Conservation (phyloP, 495 filamentous ascomycete species). For the Aspergillus diversus region DNA sequence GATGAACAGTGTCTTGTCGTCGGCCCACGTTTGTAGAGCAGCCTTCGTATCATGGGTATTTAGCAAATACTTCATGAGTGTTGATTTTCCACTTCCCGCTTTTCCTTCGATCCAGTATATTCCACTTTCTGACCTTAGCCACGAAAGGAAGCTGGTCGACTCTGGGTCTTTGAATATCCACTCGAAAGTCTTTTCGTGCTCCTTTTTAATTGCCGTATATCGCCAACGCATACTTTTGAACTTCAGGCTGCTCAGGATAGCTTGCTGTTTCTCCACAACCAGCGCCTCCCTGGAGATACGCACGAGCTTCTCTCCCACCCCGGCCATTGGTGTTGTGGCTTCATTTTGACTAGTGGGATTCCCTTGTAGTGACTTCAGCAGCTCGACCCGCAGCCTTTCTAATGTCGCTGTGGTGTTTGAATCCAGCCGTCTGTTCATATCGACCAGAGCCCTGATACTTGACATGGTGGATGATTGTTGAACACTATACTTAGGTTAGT, state of each 20-base stretch:
- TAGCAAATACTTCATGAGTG: conserved; percentile 43
- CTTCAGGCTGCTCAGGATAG: background rate
- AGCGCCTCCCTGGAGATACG: background rate
- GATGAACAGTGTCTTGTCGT: conserved; percentile 22
- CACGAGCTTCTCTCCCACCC: too few species aligned
- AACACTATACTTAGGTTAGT: too few species aligned
- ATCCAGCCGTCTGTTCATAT: too few species aligned
- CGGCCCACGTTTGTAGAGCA: conserved; percentile 21
- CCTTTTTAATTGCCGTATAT: background rate
- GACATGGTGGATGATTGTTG: too few species aligned
- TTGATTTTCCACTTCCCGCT: conserved; percentile 49
- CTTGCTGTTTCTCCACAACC: background rate
- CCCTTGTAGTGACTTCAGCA: too few species aligned
- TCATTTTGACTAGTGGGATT: too few species aligned
- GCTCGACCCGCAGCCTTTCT: too few species aligned
- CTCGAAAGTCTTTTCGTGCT: background rate
- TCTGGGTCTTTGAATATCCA: background rate
- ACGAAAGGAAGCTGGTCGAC: background rate
- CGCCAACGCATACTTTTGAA: background rate
- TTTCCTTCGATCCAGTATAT: conserved; percentile 48
- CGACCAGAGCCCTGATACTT: too few species aligned
- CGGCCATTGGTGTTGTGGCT: too few species aligned
- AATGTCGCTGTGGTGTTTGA: too few species aligned
- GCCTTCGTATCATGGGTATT: conserved; percentile 11
- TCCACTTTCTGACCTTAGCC: conserved; percentile 13